Conservation (phyloP, 2,329 filamentous ascomycete species). For the Trichocomaceae sp. region DNA sequence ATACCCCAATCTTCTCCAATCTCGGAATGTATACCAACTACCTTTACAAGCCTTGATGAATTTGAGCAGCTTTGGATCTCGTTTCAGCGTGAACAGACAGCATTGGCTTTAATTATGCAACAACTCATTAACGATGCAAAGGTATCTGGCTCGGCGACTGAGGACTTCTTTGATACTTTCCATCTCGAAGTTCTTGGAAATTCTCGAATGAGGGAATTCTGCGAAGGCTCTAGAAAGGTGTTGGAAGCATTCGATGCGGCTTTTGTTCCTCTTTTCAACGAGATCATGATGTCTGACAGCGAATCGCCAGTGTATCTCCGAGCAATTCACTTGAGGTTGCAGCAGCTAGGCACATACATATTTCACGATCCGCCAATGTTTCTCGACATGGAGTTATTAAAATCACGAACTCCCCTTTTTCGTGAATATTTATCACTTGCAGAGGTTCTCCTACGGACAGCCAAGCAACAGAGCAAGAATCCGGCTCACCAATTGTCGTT, state of each 20-base stretch:
- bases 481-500: not conserved
- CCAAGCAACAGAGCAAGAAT: not conserved
- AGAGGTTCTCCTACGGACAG: slow-evolving; percentile 2
- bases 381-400: slow-evolving; percentile 4
- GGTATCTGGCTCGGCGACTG: not conserved
- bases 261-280: slow-evolving; percentile 4
- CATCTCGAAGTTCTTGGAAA: not conserved
- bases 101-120: not conserved
- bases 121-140: slow-evolving; percentile 2
- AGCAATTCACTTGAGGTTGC: slow-evolving; percentile 4
- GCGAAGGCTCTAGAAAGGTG: slow-evolving; percentile 1
- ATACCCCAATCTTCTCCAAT: not conserved
- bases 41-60: slow-evolving; percentile 4
- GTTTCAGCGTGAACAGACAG: slow-evolving; percentile 4
- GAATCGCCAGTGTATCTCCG: slow-evolving; percentile 1
- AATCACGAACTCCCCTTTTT: not conserved
- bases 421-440: slow-evolving; percentile 7
- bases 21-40: not conserved
- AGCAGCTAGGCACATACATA: slow-evolving; percentile 4
- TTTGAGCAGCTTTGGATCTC: slow-evolving; percentile 5
- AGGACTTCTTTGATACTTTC: not conserved
- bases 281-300: slow-evolving; percentile 4
- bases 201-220: not conserved
- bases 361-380: slow-evolving; percentile 1
- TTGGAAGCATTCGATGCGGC: slow-evolving; percentile 3